Conservation (phyloP, 805 yeast genomes). For the Yarrowia keelungensis region DNA sequence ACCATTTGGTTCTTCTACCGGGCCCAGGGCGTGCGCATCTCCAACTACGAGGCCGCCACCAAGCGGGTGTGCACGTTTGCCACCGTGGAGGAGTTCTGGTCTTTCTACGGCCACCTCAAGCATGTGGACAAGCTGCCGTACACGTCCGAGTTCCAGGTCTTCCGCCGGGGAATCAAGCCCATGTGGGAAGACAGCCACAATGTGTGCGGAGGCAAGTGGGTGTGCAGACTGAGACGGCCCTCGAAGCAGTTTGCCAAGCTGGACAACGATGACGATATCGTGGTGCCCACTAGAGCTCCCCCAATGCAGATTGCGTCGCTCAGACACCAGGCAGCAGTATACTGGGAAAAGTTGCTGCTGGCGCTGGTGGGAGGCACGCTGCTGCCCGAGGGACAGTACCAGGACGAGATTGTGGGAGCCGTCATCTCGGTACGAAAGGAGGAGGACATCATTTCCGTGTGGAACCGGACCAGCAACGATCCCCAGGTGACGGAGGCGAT, state of each 20-base stretch:
- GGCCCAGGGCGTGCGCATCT: conserved; percentile 44
- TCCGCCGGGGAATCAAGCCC: conserved; percentile 66
- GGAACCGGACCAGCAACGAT: conserved; percentile 57
- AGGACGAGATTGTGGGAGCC: conserved; percentile 59
- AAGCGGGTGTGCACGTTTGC: conserved; percentile 86
- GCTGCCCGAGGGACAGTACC: conserved; percentile 47
- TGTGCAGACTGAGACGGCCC: conserved; percentile 57
- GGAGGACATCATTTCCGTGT: conserved; percentile 64
- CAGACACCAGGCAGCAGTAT: conserved; percentile 43
- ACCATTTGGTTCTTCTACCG: conserved; percentile 49
- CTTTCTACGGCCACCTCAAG: conserved; percentile 73
- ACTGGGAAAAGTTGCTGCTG: conserved; percentile 57
- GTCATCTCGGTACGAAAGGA: conserved; percentile 65
- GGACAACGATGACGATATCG: conserved; percentile 21
- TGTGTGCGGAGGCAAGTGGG: conserved; percentile 68
- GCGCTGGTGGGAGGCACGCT: conserved; percentile 59
- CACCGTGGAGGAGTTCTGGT: conserved; percentile 97
- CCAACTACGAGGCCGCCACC: conserved; percentile 46
- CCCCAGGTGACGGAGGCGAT: conserved; percentile 48
- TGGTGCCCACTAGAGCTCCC: conserved; percentile 34
- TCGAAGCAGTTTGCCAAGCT: conserved; percentile 40
- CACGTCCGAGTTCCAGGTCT: conserved; percentile 60
- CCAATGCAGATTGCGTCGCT: conserved; percentile 37
- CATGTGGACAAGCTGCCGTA: conserved; percentile 45
- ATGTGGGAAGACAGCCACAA: conserved; percentile 73